These are phyloP conservation scores for Ophidiomyces ophidiicola DNA, from an alignment of 2,329 filamentous ascomycete species.

Conservation along the genomic window DNA sequence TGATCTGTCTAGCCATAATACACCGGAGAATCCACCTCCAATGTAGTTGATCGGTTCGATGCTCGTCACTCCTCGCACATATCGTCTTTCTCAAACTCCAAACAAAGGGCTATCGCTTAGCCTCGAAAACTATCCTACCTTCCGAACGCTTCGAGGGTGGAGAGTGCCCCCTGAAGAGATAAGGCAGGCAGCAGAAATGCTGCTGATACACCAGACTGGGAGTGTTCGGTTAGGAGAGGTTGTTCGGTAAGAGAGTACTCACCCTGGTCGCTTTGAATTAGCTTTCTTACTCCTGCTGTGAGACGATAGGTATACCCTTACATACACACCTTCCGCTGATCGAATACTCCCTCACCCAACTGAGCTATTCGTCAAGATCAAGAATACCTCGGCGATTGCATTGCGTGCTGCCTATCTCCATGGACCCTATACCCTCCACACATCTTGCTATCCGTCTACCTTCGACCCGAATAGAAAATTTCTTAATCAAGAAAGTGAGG, in stretches of 20 bases:
- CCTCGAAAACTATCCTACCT: slow-evolving; percentile 20
- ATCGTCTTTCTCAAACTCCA: slow-evolving; percentile 30
- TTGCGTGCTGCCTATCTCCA: slow-evolving; percentile 91
- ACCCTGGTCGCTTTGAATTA: slow-evolving; percentile 1
- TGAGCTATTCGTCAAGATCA: slow-evolving; percentile 71
- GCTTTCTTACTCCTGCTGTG: background rate
- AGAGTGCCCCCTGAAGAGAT: slow-evolving; percentile 18
- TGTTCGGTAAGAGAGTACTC: slow-evolving; percentile 56
- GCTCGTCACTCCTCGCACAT: slow-evolving; percentile 34
- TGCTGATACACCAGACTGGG: slow-evolving; percentile 81
- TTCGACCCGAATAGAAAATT: slow-evolving; percentile 76
- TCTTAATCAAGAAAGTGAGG: slow-evolving; percentile 55
- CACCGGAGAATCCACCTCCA: background rate
- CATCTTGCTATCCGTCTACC: slow-evolving; percentile 68
- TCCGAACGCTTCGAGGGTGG: slow-evolving; percentile 28
- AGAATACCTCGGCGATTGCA: slow-evolving; percentile 81
- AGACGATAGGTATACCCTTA: slow-evolving; percentile 56
- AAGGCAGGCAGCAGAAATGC: slow-evolving; percentile 45
- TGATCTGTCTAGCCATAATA: background rate
- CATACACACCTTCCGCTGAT: slow-evolving; percentile 79
- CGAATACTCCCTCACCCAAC: slow-evolving; percentile 78
- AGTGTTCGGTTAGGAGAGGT: slow-evolving; percentile 91
- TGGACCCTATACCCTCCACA: slow-evolving; percentile 83
- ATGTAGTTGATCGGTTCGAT: slow-evolving; percentile 22
- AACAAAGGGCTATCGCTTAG: slow-evolving; percentile 21